Conservation (phyloP, 306 rosid species). For the Casuarina glauca region DNA sequence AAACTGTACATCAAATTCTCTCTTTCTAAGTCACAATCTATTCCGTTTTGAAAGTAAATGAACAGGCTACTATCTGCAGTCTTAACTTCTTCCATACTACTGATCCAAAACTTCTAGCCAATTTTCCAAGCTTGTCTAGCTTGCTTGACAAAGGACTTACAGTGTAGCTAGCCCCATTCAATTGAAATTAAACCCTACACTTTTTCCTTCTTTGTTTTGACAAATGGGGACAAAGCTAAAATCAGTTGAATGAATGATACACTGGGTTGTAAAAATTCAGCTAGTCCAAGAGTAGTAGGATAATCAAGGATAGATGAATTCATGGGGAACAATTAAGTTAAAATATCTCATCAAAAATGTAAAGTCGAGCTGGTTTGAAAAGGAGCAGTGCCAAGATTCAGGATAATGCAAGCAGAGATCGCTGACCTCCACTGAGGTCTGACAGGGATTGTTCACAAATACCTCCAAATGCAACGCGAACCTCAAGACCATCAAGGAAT, state of each 20-base stretch:
- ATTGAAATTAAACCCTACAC: neutral
- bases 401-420: conserved; percentile 95
- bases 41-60: neutral
- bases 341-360: conserved; percentile 89
- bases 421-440: conserved; percentile 97
- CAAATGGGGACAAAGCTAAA: neutral
- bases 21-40: neutral
- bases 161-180: neutral
- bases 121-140: neutral
- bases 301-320: conserved; percentile 1
- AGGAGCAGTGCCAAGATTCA: conserved; percentile 91
- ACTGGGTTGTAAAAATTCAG: conserved; percentile 10
- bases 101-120: neutral
- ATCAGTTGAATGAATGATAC: neutral
- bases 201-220: neutral
- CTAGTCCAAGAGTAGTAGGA: conserved; percentile 71
- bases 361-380: conserved; percentile 96
- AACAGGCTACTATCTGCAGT: neutral
- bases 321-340: conserved; percentile 15
- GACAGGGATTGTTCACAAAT: conserved; percentile 98
- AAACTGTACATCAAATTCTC: neutral
- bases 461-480: conserved; percentile 93
- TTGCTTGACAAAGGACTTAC: neutral
- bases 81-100: neutral
- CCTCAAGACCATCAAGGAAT: conserved; percentile 98